Evolutionary conservation across 176 grass and related monocot species (phyloP), one percentile per base, ranked within the genome.

Genomic region (Bromus sterilis): DNA sequence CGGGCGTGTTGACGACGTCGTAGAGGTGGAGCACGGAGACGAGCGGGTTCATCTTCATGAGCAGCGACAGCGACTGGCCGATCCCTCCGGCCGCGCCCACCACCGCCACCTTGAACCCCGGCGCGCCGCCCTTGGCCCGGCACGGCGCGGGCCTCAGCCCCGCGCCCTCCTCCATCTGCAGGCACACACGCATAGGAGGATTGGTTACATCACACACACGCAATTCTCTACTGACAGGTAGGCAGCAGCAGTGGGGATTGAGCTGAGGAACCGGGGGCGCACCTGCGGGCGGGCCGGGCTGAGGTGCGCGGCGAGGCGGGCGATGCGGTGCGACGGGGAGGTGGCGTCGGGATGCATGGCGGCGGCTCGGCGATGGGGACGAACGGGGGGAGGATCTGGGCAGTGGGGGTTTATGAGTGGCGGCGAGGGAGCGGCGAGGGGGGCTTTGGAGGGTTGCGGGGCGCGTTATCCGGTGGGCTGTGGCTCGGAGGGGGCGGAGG

Each of bases 21-120:
- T 99, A 99, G 76, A 99, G 80, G 80, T 99, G 93, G 56, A 99
- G 86, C 73, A 99, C 90, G n/a, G 96, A 99, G 0, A 99, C 89
- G 32, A 99, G 82, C 16, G 96, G 93, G 84, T 99, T 99, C 91
- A 95, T 95, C 86, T 99, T 99, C 93, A 99, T 93, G 62, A 99
- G 90, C 90, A 99, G n/a, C 11, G 93, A 81, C 46, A 99, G 91
- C 10, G 96, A 65, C 89, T 99, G 96, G 1, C 96, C 96, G 33
- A 99, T 99, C 43, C 95, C 96, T 10, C 96, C 96, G 1, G 96
- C 90, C 5, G 96, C 96, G 23, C 96, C 96, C 73, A 98, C 68
- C 26, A 98, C 87, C 2, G 93, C 96, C 46, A 93, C 93, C 83
- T 91, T 98, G 82, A 95, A 98, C 57, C 96, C 96, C 20, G 91